Conservation (phyloP, 2,329 filamentous ascomycete species). For the Aspergillus quadricinctus region DNA sequence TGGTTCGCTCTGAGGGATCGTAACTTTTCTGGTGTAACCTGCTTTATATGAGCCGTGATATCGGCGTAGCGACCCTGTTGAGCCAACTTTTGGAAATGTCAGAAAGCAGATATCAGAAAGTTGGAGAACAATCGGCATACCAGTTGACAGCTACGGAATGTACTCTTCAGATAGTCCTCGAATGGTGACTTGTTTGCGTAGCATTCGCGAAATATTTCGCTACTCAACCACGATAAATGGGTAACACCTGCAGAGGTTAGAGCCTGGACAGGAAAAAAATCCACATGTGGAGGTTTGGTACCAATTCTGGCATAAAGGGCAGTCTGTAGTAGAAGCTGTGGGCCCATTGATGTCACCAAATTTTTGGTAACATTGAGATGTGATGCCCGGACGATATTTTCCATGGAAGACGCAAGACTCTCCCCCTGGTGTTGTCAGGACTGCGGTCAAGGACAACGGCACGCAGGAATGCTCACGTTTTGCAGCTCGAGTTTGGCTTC, state of each 20-base stretch:
- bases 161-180: constrained; percentile 74
- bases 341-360: constrained; percentile 67
- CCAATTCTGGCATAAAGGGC: constrained; percentile 75
- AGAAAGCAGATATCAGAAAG: constrained; percentile 7
- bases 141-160: constrained; percentile 65
- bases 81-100: constrained; percentile 42
- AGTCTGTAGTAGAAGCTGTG: constrained; percentile 67
- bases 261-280: neutral
- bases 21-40: constrained; percentile 57
- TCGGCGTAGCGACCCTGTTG: constrained; percentile 67
- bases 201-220: constrained; percentile 71
- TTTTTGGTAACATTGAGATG: constrained; percentile 76
- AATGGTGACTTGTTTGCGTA: constrained; percentile 62
- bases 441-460: neutral
- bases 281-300: constrained; percentile 23
- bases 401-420: constrained; percentile 59
- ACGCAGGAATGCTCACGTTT: constrained; percentile 53
- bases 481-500: constrained; percentile 77
- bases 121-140: constrained; percentile 27
- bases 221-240: constrained; percentile 53
- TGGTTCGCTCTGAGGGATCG: constrained; percentile 75
- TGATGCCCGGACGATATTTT: constrained; percentile 76
- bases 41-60: constrained; percentile 58
- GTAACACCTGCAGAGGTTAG: constrained; percentile 43
- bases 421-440: constrained; percentile 46